Evolutionary conservation across 2,329 filamentous ascomycete species (phyloP).

Genomic region (Colletotrichum spaethianum): DNA sequence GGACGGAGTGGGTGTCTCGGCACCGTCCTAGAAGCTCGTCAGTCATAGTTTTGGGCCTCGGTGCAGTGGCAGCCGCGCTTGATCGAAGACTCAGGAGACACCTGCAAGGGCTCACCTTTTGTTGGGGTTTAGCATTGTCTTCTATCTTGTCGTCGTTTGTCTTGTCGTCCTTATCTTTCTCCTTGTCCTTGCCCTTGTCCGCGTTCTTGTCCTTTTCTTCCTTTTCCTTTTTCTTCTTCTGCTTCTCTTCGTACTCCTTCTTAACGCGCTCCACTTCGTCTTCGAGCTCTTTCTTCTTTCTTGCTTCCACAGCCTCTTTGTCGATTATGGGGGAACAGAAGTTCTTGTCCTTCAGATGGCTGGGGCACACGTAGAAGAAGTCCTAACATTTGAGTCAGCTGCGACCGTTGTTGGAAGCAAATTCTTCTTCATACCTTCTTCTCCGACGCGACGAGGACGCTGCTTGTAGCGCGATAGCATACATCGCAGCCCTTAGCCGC

Average conservation of each 20-base stretch:
- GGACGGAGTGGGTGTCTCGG: conserved; percentile 51
- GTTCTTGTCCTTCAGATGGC: conserved; percentile 85
- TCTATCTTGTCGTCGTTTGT: conserved; percentile 56
- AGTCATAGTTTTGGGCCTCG: background rate
- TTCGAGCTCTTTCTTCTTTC: conserved; percentile 76
- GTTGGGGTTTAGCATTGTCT: conserved; percentile 38
- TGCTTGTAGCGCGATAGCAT: conserved; percentile 90
- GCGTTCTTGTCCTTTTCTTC: conserved; percentile 71
- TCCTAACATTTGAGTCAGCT: conserved; percentile 63
- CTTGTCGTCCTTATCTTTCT: conserved; percentile 61
- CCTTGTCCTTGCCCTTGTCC: conserved; percentile 62
- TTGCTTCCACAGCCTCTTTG: conserved; percentile 74
- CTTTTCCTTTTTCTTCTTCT: conserved; percentile 78
- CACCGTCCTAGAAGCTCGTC: conserved; percentile 61
- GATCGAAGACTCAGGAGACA: background rate
- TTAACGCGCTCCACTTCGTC: conserved; percentile 76
- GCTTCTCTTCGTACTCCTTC: conserved; percentile 84
- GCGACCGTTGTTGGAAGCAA: background rate
- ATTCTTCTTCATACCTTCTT: conserved; percentile 75
- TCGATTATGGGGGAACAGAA: conserved; percentile 86
- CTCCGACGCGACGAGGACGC: conserved; percentile 89
- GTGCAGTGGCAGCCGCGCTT: background rate
- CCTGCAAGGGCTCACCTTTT: conserved; percentile 45
- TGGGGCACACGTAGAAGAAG: conserved; percentile 91
- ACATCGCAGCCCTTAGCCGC: conserved; percentile 88